Conservation (phyloP, 1,139 yeast species). For the Diutina catenulata region DNA sequence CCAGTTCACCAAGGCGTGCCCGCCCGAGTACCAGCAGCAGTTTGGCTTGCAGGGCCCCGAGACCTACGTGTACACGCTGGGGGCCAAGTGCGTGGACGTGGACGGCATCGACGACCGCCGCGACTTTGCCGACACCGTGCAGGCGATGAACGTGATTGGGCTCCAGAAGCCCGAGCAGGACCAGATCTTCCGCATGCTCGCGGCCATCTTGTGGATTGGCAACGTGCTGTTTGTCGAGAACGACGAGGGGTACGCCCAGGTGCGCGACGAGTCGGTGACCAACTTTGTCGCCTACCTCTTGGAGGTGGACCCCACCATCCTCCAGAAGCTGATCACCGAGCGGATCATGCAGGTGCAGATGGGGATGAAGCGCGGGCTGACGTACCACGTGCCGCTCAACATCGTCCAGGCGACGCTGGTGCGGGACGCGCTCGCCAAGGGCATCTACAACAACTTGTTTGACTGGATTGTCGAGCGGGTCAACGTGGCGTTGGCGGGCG, state of each 20-base stretch:
- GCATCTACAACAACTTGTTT: conserved; percentile 81
- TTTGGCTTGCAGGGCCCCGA: conserved; percentile 93
- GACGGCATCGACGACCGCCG: conserved; percentile 74
- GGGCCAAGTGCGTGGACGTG: conserved; percentile 76
- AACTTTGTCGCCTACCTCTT: conserved; percentile 87
- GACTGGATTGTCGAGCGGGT: conserved; percentile 98
- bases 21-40: conserved; percentile 68
- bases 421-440: conserved; percentile 91
- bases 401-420: conserved; percentile 90
- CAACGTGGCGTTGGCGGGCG: conserved; percentile 42
- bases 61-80: conserved; percentile 79
- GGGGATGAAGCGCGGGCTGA: conserved; percentile 81
- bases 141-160: conserved; percentile 86
- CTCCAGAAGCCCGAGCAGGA: conserved; percentile 76
- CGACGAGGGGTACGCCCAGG: conserved; percentile 72
- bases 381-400: conserved; percentile 90
- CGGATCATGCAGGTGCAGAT: conserved; percentile 85
- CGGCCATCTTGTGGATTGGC: conserved; percentile 91
- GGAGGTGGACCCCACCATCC: conserved; percentile 61
- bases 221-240: conserved; percentile 80
- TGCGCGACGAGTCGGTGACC: conserved; percentile 80
- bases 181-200: conserved; percentile 71
- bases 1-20: conserved; percentile 88
- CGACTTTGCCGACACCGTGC: conserved; percentile 71
- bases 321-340: conserved; percentile 62